A percentile compares a stretch with the other conserved stretches of the same genome.
These are phyloP conservation scores for Euphorbia lathyris DNA, from an alignment of 345 rosid species.

Conservation along the genomic window DNA sequence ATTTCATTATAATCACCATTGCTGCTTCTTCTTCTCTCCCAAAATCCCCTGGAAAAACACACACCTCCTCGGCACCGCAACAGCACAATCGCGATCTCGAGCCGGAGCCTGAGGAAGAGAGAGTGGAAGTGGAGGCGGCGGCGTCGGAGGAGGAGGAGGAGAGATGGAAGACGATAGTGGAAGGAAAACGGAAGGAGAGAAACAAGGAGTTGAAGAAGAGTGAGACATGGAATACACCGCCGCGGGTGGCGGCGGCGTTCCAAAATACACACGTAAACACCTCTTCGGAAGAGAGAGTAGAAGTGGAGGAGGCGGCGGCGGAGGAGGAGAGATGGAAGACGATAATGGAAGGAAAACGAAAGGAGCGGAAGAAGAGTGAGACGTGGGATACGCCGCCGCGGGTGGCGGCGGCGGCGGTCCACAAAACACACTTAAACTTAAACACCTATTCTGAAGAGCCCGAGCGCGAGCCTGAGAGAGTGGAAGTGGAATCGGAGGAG, in stretches of 20 bases:
- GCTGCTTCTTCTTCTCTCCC: slow-evolving; percentile 32
- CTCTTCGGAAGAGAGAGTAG: no score
- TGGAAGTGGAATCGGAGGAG: not conserved
- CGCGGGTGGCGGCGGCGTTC: slow-evolving; percentile 14
- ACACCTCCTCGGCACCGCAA: no score
- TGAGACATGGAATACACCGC: slow-evolving; percentile 40
- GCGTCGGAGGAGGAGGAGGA: slow-evolving; percentile 9
- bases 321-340: no score
- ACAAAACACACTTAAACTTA: no score
- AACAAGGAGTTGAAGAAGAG: slow-evolving; percentile 33
- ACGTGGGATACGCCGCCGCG: no score
- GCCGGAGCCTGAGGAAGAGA: not conserved
- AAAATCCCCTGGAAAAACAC: not conserved
- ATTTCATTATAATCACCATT: slow-evolving; percentile 46
- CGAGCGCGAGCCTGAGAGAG: not conserved
- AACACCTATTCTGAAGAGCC: no score
- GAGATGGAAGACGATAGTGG: slow-evolving; percentile 46
- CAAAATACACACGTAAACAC: no score
- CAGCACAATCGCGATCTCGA: no score
- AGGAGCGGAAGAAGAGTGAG: no score
- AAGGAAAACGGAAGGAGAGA: slow-evolving; percentile 37
- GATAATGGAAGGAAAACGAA: no score
- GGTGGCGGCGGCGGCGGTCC: no score
- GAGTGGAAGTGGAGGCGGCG: not conserved
- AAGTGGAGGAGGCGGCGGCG: no score